These are phyloP conservation scores for Hyparrhenia diplandra DNA, from an alignment of 176 grass and related monocot genomes.

Conservation along the genomic window DNA sequence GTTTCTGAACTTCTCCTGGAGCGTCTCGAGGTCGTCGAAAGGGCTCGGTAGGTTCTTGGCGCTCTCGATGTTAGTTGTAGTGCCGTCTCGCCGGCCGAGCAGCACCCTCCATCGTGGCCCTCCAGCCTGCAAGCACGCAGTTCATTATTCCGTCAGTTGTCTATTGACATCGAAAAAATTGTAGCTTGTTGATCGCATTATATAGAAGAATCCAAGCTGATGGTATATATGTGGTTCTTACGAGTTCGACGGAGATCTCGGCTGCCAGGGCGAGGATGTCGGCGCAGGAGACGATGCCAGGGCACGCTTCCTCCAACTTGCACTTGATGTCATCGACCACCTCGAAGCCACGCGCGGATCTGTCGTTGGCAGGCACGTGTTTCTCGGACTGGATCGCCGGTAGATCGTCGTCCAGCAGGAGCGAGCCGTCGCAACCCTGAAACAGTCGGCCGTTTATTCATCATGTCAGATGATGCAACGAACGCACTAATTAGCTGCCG, in stretches of 20 bases:
- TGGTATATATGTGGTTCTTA: neutral
- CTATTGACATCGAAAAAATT: too few relatives aligned
- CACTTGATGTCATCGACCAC: slow-evolving; percentile 35
- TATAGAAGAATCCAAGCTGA: too few relatives aligned
- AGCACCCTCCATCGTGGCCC: neutral
- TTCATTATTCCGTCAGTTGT: too few relatives aligned
- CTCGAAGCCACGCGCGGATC: neutral
- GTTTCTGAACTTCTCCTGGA: slow-evolving; percentile 47
- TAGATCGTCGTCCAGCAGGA: slow-evolving; percentile 2
- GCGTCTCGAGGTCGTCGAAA: slow-evolving; percentile 21
- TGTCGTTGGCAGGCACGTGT: slow-evolving; percentile 4
- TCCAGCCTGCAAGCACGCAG: neutral
- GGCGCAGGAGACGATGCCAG: slow-evolving; percentile 44
- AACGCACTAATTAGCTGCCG: too few relatives aligned
- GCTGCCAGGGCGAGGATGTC: slow-evolving; percentile 45
- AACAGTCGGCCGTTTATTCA: neutral
- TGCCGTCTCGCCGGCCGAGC: slow-evolving; percentile 11
- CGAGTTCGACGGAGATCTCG: slow-evolving; percentile 18
- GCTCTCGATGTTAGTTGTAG: neutral
- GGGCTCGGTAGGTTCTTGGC: slow-evolving; percentile 43
- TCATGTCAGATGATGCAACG: too few relatives aligned
- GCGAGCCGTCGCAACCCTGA: slow-evolving; percentile 18
- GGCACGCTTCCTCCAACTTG: slow-evolving; percentile 11
- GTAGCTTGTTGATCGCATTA: too few relatives aligned
- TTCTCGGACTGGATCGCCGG: slow-evolving; percentile 22